Evolutionary conservation across 805 yeast genomes (phyloP), one percentile per base, ranked within the genome.

Genomic region (Candida insectorum): DNA sequence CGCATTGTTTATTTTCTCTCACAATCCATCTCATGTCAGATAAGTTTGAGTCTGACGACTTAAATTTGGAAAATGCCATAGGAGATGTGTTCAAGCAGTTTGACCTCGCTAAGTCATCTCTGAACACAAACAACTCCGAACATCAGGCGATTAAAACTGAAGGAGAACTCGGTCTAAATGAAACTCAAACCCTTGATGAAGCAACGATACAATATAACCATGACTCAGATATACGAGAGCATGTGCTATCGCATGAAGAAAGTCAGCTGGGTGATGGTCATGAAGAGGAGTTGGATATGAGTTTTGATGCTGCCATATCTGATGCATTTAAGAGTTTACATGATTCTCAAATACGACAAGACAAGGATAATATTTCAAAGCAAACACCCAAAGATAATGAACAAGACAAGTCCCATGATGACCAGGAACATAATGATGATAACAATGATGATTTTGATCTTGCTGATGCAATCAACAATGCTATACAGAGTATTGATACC

Each of bases 21-120:
- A n/a, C n/a, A n/a, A n/a, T n/a, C n/a, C n/a, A n/a, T n/a, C n/a
- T n/a, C 16, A 34, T 34, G 37, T 28, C 26, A 16, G 37, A 34
- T 28, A 34, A 29, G 29, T 34, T 22, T 17, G 33, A 22, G 16
- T n/a, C 24, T 15, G 37, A 34, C 14, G 37, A 34, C 15, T 18
- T 42, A 6, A 60, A 53, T 17, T 42, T 60, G 28, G 60, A 60
- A 33, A 53, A 51, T 27, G 66, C 67, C 22, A 61, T 65, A 26
- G 69, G 65, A 12, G 59, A 60, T 39, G 70, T 62, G 1, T 60
- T 65, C 40, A 52, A 51, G 43, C 64, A 47, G 42, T 61, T 55
- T 41, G 57, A 45, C 35, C 44, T 41, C 24, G 10, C 8, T 8
- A 20, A 20, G 23, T 8, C 8, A 8, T 8, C 8, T 11, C 8